Conservation (phyloP, 176 grass and related monocot genomes). For the Paspalum notatum region DNA sequence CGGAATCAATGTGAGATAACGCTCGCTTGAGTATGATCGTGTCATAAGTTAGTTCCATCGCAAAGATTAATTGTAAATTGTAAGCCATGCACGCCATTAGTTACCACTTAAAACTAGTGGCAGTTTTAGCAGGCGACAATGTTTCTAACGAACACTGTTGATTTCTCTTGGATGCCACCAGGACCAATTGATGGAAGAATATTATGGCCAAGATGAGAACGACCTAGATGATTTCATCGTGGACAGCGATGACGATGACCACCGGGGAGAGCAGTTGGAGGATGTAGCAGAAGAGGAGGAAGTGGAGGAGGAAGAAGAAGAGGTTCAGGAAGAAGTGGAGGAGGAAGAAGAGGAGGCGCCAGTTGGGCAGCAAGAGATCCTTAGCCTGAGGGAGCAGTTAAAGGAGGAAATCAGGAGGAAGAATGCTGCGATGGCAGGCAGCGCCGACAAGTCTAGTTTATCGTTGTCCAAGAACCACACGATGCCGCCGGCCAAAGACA, state of each 20-base stretch:
- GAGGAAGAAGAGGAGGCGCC: slow-evolving; percentile 33
- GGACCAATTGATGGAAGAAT: slow-evolving; percentile 31
- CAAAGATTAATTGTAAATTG: background rate
- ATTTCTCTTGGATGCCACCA: slow-evolving; percentile 3
- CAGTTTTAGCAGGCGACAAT: background rate
- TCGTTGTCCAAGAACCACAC: slow-evolving; percentile 9
- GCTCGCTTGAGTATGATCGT: background rate
- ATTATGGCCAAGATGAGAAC: slow-evolving; percentile 30
- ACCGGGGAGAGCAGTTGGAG: background rate
- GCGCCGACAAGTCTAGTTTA: background rate
- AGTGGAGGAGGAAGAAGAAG: background rate
- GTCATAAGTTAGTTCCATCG: background rate
- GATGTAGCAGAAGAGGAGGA: background rate
- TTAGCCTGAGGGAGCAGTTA: slow-evolving; percentile 44
- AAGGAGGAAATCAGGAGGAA: slow-evolving; percentile 44
- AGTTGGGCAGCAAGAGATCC: slow-evolving; percentile 30
- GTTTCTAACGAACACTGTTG: background rate
- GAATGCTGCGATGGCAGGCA: background rate
- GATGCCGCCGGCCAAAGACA: background rate
- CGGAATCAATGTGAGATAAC: slow-evolving; percentile 23
- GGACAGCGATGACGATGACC: slow-evolving; percentile 7
- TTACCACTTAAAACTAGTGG: background rate
- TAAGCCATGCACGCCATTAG: too few species aligned
- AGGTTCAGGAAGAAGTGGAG: background rate
- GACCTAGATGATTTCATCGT: slow-evolving; percentile 48